Conservation (phyloP, 2,329 filamentous ascomycete genomes). For the Annulohypoxylon truncatum region DNA sequence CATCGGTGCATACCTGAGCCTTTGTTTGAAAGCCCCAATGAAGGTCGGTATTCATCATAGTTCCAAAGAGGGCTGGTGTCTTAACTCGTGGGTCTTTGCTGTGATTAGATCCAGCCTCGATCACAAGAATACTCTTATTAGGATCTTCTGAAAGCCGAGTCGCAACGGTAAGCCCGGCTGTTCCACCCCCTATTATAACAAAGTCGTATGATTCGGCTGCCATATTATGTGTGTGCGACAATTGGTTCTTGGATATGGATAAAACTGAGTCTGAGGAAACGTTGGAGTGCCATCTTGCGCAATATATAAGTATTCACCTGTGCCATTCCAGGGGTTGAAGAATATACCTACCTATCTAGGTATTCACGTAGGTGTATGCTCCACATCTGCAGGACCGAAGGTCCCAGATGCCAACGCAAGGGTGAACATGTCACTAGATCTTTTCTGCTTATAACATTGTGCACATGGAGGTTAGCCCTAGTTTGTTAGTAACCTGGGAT, state of each 20-base stretch:
- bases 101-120: constrained; percentile 13
- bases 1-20: constrained; percentile 21
- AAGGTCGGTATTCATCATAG: constrained; percentile 5
- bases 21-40: constrained; percentile 30
- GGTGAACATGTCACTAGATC: background rate
- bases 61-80: constrained; percentile 19
- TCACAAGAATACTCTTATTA: background rate
- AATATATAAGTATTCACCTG: background rate
- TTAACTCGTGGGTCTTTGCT: constrained; percentile 2
- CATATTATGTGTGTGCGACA: background rate
- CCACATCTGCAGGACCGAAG: background rate
- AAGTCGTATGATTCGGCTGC: background rate
- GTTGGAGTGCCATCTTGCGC: background rate
- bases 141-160: background rate
- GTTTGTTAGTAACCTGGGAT: background rate
- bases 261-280: background rate
- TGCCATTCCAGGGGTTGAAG: background rate
- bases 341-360: background rate
- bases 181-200: background rate
- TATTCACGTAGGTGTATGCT: background rate
- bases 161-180: background rate
- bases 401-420: background rate
- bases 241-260: background rate
- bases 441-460: too few relatives aligned
- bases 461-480: too few relatives aligned